These are phyloP conservation scores for Naganishia liquefaciens DNA, from an alignment of 1,284 basidiomycete species.

Conservation along the genomic window DNA sequence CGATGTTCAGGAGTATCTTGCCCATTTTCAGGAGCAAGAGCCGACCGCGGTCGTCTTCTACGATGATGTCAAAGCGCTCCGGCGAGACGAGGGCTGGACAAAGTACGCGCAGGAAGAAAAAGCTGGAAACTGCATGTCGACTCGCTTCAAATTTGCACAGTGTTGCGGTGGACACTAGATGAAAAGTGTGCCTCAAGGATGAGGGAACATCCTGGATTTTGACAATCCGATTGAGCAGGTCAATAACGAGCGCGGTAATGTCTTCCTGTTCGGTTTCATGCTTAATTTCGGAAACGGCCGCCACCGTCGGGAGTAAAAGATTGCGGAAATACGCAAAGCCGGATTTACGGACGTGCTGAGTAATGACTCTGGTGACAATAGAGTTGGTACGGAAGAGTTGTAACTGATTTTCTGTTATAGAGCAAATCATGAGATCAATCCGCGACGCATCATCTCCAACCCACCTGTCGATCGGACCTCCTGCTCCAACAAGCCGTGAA, in stretches of 20 bases:
- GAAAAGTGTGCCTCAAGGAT: constrained; percentile 23
- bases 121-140: constrained; percentile 82
- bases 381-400: constrained; percentile 82
- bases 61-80: constrained; percentile 76
- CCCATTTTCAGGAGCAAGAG: constrained; percentile 76
- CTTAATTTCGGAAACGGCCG: constrained; percentile 9
- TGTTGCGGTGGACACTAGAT: constrained; percentile 19
- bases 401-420: constrained; percentile 67
- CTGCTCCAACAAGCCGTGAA: constrained; percentile 79
- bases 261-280: constrained; percentile 12
- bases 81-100: constrained; percentile 81
- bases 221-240: constrained; percentile 14
- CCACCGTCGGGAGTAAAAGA: constrained; percentile 21
- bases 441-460: constrained; percentile 59
- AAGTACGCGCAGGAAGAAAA: constrained; percentile 78
- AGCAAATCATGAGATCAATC: constrained; percentile 22
- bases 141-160: constrained; percentile 67
- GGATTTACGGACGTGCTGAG: constrained; percentile 78
- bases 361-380: constrained; percentile 78
- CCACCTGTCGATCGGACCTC: constrained; percentile 66
- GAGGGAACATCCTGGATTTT: constrained; percentile 22
- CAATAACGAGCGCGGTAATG: constrained; percentile 11
- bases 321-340: constrained; percentile 54
- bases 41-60: constrained; percentile 68
- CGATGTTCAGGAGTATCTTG: constrained; percentile 87